Base-by-base conservation (phyloP, 2,329 filamentous ascomycete genomes). In the Cladophialophora bantiana region DNA sequence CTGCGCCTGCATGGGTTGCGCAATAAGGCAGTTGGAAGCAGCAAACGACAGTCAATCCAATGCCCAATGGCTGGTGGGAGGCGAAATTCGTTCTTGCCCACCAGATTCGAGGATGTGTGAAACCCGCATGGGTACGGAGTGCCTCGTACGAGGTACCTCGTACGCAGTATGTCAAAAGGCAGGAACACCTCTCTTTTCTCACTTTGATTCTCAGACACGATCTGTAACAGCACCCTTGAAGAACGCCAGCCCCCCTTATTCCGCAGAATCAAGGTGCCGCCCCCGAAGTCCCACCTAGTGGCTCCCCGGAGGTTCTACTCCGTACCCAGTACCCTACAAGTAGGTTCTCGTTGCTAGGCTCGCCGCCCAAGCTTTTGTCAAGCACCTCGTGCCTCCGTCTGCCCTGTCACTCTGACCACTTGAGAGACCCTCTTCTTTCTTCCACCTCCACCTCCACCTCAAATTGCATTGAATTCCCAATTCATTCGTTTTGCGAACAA, bases 1-100 rank as follows among this genome's bases (percentile, higher is more conserved):
- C 63, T 65, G 62, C 55, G 62, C 61, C 61, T 52, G 26, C 38
- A 3, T 4, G 38, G 48, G 4, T 63, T 63, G 61, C 61, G 61
- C 61, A 63, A 57, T 38, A 36, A 26, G 40, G 26, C 42, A 42
- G 32, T 42, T 62, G 13, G 45, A 62, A 55, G 35, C 59, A 26
- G 36, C 26, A 15, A 40, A 12, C 3, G 42, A 34, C 20, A 35
- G 32, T 36, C 31, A 9, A 61, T 54, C 45, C 48, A 15, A 38
- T 15, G 48, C 32, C 45, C 45, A 50, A 50, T 20, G 9, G 15
- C 15, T 59, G 38, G 15, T 55, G 31, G 18, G 13, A 55, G 53
- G 34, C 31, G 53, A n/a, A n/a, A 55, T 55, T 4, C 1, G 31
- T 18, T 12, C 42, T 48, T 20, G n/a, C 6, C 42, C n/a, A 7